Base-by-base conservation (phyloP, 345 rosid genomes). In the Kandelia obovata region DNA sequence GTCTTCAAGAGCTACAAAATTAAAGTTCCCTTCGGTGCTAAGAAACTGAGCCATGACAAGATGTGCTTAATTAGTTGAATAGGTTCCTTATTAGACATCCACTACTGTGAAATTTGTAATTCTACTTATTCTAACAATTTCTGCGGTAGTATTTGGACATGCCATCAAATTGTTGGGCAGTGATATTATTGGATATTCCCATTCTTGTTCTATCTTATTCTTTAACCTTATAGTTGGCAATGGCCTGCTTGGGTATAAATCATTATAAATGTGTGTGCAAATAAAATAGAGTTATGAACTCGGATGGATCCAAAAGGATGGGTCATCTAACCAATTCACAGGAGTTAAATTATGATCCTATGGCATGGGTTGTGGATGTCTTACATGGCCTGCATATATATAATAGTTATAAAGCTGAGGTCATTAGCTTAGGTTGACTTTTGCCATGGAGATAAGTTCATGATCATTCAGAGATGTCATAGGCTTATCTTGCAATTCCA, bases 401-500 rank as follows among this genome's bases (percentile, higher is more conserved):
- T 21, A 56, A 27, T 56, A 69, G 8, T 32, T 21, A n/a, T 31
- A 39, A 30, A 23, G 34, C 62, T 63, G 21, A 21, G 37, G 53
- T 61, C 43, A 49, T 11, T 66, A 55, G 72, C 20, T 58, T 26
- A 20, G 61, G 60, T 66, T 43, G 69, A 60, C 53, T 53, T 65
- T 27, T 62, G 31, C 28, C 27, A 6, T 19, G 25, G 27, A 34
- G 15, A 60, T 23, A 43, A 43, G 17, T 43, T 43, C 19, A n/a
- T 59, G 5, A 28, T 43, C 27, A n/a, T 32, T 23, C 13, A 9
- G 20, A 32, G 57, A 3, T 68, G 10, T 59, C 57, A 17, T 51
- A 61, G n/a, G 64, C 58, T 63, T 56, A 70, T 31, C 20, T 26
- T 7, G 34, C 46, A 10, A 17, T 21, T 66, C 26, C 34, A 8